A percentile compares a stretch with the other conserved stretches of the same genome.
Evolutionary conservation across 108 stramenopile species (phyloP).

Genomic region (Schizochytrium sp.): DNA sequence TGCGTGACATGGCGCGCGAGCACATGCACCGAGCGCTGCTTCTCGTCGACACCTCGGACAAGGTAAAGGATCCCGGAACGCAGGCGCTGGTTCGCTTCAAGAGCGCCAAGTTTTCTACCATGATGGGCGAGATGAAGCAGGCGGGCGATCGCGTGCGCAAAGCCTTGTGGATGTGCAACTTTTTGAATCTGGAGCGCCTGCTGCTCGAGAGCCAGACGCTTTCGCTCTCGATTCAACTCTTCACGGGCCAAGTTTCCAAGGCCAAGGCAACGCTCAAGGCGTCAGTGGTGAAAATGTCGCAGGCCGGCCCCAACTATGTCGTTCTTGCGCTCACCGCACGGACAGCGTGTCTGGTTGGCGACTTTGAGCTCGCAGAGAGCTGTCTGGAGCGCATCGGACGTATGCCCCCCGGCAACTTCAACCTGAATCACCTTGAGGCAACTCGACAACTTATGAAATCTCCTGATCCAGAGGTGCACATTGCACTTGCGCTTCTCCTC

Average conservation of each 20-base stretch:
- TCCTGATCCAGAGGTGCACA: neutral
- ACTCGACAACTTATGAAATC: neutral
- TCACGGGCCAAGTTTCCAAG: neutral
- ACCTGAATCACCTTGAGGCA: neutral
- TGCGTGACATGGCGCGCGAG: neutral
- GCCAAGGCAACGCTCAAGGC: neutral
- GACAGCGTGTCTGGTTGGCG: neutral
- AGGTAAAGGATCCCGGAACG: neutral
- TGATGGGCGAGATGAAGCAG: conserved; percentile 5
- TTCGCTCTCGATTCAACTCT: neutral
- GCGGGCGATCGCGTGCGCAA: conserved; percentile 3
- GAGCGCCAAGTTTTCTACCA: neutral
- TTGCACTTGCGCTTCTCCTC: neutral
- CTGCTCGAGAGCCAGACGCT: neutral
- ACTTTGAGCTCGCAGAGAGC: neutral
- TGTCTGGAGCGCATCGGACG: neutral
- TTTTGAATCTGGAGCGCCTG: neutral
- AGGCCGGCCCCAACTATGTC: neutral
- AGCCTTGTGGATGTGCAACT: neutral
- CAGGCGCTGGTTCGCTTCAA: neutral
- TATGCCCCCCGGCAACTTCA: neutral
- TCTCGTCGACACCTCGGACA: neutral
- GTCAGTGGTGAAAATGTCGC: neutral
- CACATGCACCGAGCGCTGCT: neutral
- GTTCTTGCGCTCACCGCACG: neutral